Percentiles rank a stretch among this genome's conserved stretches.
Conservation (phyloP, 1,284 basidiomycete genomes). For the Puccinia coronata region DNA sequence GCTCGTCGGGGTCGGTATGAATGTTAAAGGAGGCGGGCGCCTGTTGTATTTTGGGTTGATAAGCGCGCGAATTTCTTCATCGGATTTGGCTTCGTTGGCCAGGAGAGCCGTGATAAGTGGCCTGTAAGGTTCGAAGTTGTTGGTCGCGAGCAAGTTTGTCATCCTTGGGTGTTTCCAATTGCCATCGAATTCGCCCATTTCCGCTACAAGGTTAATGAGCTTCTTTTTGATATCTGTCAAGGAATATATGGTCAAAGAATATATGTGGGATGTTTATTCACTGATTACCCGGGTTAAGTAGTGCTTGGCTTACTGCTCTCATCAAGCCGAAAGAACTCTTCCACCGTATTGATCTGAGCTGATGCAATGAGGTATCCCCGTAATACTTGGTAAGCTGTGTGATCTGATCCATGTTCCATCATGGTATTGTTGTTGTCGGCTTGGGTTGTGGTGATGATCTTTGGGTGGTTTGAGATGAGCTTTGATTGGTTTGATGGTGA, state of each 20-base stretch:
- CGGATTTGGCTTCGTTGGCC: background rate
- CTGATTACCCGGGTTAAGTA: background rate
- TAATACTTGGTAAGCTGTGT: too few relatives aligned
- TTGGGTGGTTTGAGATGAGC: too few relatives aligned
- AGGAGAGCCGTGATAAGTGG: background rate
- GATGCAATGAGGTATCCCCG: too few relatives aligned
- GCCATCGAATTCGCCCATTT: background rate
- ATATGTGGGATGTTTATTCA: background rate
- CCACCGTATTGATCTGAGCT: background rate
- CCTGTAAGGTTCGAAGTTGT: background rate
- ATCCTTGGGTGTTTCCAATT: background rate
- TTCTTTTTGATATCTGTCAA: background rate
- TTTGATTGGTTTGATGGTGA: too few relatives aligned
- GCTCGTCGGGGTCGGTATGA: background rate
- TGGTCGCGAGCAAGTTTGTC: background rate
- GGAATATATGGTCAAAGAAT: too few relatives aligned
- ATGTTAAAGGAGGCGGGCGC: background rate
- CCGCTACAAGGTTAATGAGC: background rate
- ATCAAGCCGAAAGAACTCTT: conserved; percentile 7
- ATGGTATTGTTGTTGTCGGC: too few relatives aligned
- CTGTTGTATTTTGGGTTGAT: background rate
- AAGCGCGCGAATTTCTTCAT: background rate
- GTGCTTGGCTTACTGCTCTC: background rate
- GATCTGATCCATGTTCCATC: too few relatives aligned
- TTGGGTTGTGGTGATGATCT: too few relatives aligned